Base-by-base conservation (phyloP, 225 moss, liverwort and hornwort genomes). In the Bryoerythrophyllum caledonicum region DNA sequence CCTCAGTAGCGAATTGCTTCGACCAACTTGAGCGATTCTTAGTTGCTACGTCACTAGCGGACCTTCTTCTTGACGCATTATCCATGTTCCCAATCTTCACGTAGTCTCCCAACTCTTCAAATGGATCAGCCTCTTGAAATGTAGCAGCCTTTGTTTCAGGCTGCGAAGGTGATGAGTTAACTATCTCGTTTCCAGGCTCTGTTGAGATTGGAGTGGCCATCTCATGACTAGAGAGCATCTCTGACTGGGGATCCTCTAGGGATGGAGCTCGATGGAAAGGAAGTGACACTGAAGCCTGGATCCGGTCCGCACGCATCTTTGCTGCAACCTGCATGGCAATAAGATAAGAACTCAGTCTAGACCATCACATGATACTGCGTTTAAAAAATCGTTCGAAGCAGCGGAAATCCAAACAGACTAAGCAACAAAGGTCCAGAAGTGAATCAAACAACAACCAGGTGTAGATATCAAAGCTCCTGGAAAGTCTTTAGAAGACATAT, bases 211-310 rank as follows among this genome's bases (percentile, higher is more conserved):
- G 28, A 60, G 57, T 17, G 60, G 38, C 21, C 21, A 30, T 62
- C 76, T 82, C 81, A 64, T 66, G 73, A 70, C 40, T 19, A 55
- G 71, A 68, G 63, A 71, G 10, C 67, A 76, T 71, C 60, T 55
- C 79, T 41, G 67, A n/a, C 21, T 79, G 60, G 48, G 65, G 78
- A 54, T 66, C 77, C 49, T 23, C 55, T 38, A 44, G 19, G 3
- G 28, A 26, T 54, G 79, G 67, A 48, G 76, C 35, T 67, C 61
- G 74, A 76, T 83, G 62, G 49, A 87, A 90, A 68, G 87, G 85
- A 70, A 90, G 80, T 55, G 70, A 67, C 37, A 90, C 56, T 69
- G 79, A 85, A 68, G 90, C 87, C 32, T 82, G 81, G 44, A 90
- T 87, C 15, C 81, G 77, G 40, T 74, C 57, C 5, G 90, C 90